Evolutionary conservation across 352 stramenopile species (phyloP).

Genomic region (Phytophthora cactorum): DNA sequence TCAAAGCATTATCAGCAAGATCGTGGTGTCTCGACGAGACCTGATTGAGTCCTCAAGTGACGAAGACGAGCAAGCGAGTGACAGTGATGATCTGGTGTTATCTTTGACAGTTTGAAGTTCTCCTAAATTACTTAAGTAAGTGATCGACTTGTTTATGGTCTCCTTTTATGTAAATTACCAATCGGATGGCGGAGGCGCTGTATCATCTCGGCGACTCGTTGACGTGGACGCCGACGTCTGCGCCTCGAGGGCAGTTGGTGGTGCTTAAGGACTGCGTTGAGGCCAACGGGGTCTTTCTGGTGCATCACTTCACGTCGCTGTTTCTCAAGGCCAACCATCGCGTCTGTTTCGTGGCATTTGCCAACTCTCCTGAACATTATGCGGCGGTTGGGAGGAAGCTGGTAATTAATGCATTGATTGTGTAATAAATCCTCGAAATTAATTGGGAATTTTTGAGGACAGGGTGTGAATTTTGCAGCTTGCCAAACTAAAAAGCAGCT

Average conservation of each 20-base stretch:
- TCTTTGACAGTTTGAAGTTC: neutral
- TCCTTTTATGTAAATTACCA: slow-evolving; percentile 2
- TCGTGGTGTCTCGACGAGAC: neutral
- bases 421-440: neutral
- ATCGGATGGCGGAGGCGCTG: slow-evolving; percentile 64
- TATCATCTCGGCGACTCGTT: slow-evolving; percentile 59
- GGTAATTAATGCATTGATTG: slow-evolving; percentile 28
- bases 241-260: slow-evolving; percentile 61
- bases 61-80: too few relatives aligned
- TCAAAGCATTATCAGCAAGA: neutral
- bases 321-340: slow-evolving; percentile 76
- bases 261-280: slow-evolving; percentile 66
- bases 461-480: slow-evolving; percentile 63
- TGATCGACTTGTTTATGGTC: slow-evolving; percentile 24
- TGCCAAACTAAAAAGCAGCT: slow-evolving; percentile 45
- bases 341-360: slow-evolving; percentile 64
- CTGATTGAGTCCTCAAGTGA: too few relatives aligned
- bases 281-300: slow-evolving; percentile 57
- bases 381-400: slow-evolving; percentile 70
- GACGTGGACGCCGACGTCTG: slow-evolving; percentile 54
- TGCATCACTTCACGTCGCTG: slow-evolving; percentile 77
- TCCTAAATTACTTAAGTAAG: neutral
- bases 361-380: slow-evolving; percentile 65
- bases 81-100: too few relatives aligned
- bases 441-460: neutral